A percentile compares a stretch with the other conserved stretches of the same genome.
phyloP scores from a whole-genome alignment of 2,329 filamentous ascomycete species.

The Calonectria multiphialidica region DNA sequence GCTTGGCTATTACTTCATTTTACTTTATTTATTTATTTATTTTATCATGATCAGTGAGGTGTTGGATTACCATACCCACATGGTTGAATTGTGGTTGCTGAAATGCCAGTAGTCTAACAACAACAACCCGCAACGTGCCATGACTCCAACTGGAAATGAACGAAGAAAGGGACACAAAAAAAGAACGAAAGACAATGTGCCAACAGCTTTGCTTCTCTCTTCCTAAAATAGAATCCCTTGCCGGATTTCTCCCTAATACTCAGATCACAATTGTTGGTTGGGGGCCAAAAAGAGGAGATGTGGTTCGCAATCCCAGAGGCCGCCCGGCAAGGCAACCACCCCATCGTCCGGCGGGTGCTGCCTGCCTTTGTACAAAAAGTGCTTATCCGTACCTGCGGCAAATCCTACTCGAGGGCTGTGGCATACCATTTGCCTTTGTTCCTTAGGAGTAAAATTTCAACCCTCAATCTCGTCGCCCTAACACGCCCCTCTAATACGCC shows the following conservation, averaged over 20 bases:
- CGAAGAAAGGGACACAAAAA: background rate
- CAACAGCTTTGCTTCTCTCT: too few relatives aligned
- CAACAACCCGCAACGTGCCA: too few relatives aligned
- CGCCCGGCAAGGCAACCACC: slow-evolving; percentile 31
- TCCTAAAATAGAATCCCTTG: too few relatives aligned
- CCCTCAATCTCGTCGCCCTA: background rate
- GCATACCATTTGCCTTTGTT: background rate
- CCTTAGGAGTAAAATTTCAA: background rate
- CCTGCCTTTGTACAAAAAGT: slow-evolving; percentile 22
- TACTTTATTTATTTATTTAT: too few relatives aligned
- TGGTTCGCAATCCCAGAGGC: slow-evolving; percentile 24
- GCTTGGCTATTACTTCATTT: too few relatives aligned
- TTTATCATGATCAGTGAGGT: too few relatives aligned
- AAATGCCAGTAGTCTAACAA: too few relatives aligned
- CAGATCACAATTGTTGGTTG: background rate
- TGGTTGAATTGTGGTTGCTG: too few relatives aligned
- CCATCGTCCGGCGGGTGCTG: slow-evolving; percentile 14
- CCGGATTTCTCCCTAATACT: background rate
- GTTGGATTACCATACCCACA: too few relatives aligned
- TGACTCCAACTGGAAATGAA: background rate
- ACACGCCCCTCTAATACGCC: background rate
- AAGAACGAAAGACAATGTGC: background rate
- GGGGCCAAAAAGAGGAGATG: slow-evolving; percentile 14
- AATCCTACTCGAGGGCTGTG: background rate
- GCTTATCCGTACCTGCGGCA: slow-evolving; percentile 1